Evolutionary conservation across 805 yeast genomes (phyloP).

Genomic region (Yarrowia sp.): DNA sequence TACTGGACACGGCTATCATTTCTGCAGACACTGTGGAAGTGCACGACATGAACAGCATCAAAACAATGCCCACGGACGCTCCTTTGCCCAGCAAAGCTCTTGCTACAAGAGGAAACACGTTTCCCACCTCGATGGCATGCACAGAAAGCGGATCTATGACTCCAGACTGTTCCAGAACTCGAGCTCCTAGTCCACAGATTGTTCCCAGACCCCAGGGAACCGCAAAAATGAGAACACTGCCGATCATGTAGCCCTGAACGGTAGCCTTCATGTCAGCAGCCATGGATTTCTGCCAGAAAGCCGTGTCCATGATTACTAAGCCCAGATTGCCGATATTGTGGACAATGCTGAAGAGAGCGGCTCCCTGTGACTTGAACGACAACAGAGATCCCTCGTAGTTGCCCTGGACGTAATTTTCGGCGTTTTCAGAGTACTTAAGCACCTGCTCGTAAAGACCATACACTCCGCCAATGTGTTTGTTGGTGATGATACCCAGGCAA

Average conservation of each 20-base stretch:
- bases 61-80: slow-evolving; percentile 76
- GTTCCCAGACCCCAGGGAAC: slow-evolving; percentile 53
- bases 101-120: slow-evolving; percentile 69
- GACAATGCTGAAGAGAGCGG: slow-evolving; percentile 38
- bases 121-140: slow-evolving; percentile 75
- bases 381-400: slow-evolving; percentile 52
- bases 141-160: slow-evolving; percentile 66
- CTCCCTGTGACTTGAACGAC: slow-evolving; percentile 51
- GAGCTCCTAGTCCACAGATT: slow-evolving; percentile 51
- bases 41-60: slow-evolving; percentile 53
- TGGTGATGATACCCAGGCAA: slow-evolving; percentile 50
- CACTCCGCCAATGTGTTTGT: slow-evolving; percentile 56
- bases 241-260: slow-evolving; percentile 55
- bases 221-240: slow-evolving; percentile 56
- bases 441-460: slow-evolving; percentile 55
- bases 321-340: slow-evolving; percentile 41
- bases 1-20: slow-evolving; percentile 53
- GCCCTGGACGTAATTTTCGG: slow-evolving; percentile 42
- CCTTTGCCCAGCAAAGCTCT: slow-evolving; percentile 80
- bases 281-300: slow-evolving; percentile 54
- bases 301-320: slow-evolving; percentile 48
- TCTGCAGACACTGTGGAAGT: slow-evolving; percentile 55
- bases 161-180: slow-evolving; percentile 59
- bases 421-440: slow-evolving; percentile 52
- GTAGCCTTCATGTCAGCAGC: slow-evolving; percentile 55